Evolutionary conservation across 202 grass and related monocot genomes (phyloP), one percentile per base, ranked within the genome.

Genomic region (Thinopyrum obtusiflorum): DNA sequence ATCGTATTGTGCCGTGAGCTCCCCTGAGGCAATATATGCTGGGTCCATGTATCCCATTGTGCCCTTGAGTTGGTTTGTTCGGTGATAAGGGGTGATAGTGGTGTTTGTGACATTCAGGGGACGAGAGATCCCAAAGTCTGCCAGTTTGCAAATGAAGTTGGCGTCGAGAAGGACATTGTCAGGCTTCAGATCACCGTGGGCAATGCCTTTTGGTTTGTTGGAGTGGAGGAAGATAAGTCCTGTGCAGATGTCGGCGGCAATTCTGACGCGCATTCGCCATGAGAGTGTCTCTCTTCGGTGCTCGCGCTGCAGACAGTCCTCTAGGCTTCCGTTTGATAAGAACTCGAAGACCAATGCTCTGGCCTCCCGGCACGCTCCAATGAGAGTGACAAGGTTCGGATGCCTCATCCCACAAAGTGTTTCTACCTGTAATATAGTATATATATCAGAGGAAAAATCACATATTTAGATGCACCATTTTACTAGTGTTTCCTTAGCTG

Each of bases 101-200:
- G 83, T 86, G 49, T 89, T 81, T 15, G 91, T 85, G 65, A 91
- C 77, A 77, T 86, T 80, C 18, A 97, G 65, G 47, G 83, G 57
- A 33, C 90, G 85, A 31, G 85, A 90, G 32, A 94, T 97, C 21
- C 94, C 92, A 33, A 93, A 93, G 65, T 95, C 93, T 17, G 91
- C 86, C 13, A 96, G 87, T 76, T 96, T 96, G 70, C 73, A 75
- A 20, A 77, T 32, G 61, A 83, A 89, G 68, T 86, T 84, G 12
- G 82, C 13, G 2, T 88, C 91, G 21, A 96, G 91, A 17, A 96
- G 91, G 5, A 93, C 75, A 59, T 93, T 93, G 32, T 86, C 84
- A 27, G 93, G 93, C 77, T 96, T 96, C 21, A 96, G 82, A 83
- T 96, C 93, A 39, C 93, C 91, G 69, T 96, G 93, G 32, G 79